Conservation (phyloP, 495 filamentous ascomycete genomes). For the Aspergillus ostianus region DNA sequence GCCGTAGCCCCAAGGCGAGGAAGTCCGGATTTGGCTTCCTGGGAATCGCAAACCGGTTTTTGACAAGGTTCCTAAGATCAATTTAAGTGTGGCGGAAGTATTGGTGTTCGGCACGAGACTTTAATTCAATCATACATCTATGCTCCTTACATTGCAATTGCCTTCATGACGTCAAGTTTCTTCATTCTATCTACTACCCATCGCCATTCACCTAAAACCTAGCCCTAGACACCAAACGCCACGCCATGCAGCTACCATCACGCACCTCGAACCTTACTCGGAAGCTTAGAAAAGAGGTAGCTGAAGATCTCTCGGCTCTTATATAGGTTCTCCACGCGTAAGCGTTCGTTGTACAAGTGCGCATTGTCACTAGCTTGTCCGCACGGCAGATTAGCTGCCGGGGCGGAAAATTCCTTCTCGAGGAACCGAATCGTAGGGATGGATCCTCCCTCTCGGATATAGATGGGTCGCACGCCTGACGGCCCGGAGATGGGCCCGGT, state of each 20-base stretch:
- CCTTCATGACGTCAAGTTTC: background rate
- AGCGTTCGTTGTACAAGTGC: slow-evolving; percentile 91
- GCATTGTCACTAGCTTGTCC: slow-evolving; percentile 93
- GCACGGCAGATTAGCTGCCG: slow-evolving; percentile 90
- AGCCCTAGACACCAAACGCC: slow-evolving; percentile 1
- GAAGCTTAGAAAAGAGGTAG: slow-evolving; percentile 73
- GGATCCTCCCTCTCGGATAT: slow-evolving; percentile 92
- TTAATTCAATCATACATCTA: background rate
- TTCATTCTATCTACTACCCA: background rate
- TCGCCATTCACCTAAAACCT: background rate
- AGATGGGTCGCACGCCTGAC: slow-evolving; percentile 53
- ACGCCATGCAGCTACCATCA: background rate
- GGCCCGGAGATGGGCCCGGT: background rate
- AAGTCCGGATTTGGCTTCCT: no score
- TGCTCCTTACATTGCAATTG: background rate
- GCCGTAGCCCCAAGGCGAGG: no score
- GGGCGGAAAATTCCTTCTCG: slow-evolving; percentile 90
- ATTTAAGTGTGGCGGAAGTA: no score
- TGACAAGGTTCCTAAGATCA: no score
- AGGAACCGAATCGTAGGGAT: slow-evolving; percentile 92
- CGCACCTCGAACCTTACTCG: slow-evolving; percentile 35
- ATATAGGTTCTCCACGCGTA: slow-evolving; percentile 81
- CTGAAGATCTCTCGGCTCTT: slow-evolving; percentile 92
- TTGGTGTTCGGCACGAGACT: no score
- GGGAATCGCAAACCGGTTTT: no score